phyloP scores from a whole-genome alignment of 805 yeast species.

The Metschnikowia lachancei region DNA sequence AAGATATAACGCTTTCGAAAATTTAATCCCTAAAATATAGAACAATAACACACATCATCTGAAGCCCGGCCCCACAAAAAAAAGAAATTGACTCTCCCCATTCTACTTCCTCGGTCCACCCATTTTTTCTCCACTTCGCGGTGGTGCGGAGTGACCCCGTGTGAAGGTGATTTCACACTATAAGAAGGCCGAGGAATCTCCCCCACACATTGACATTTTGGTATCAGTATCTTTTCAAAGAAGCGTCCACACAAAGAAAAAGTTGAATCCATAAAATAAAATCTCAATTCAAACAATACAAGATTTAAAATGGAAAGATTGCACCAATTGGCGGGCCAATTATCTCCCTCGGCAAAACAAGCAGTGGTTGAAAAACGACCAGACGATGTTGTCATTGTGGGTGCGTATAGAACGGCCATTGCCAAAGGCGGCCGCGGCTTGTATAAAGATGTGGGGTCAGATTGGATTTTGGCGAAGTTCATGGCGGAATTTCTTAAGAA shows the following conservation, averaged over 20 bases:
- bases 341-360: slow-evolving; percentile 41
- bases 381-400: slow-evolving; percentile 87
- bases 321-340: slow-evolving; percentile 45
- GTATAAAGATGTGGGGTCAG: slow-evolving; percentile 79
- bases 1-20: no score
- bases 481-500: slow-evolving; percentile 59
- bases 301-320: slow-evolving; percentile 41
- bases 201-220: neutral
- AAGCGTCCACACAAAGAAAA: no score
- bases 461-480: slow-evolving; percentile 68
- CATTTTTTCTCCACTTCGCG: no score
- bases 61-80: no score
- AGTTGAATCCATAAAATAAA: no score
- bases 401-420: slow-evolving; percentile 87
- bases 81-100: neutral
- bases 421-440: slow-evolving; percentile 85
- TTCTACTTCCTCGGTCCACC: slow-evolving; percentile 1
- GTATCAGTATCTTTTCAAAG: no score
- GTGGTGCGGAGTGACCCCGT: slow-evolving; percentile 2
- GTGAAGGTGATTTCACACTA: neutral
- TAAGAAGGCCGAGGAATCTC: neutral
- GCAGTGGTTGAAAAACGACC: slow-evolving; percentile 56
- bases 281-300: neutral
- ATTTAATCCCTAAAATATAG: no score
- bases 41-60: no score